Conservation (phyloP, 257 asterid genomes). For the Petunia axillaris region DNA sequence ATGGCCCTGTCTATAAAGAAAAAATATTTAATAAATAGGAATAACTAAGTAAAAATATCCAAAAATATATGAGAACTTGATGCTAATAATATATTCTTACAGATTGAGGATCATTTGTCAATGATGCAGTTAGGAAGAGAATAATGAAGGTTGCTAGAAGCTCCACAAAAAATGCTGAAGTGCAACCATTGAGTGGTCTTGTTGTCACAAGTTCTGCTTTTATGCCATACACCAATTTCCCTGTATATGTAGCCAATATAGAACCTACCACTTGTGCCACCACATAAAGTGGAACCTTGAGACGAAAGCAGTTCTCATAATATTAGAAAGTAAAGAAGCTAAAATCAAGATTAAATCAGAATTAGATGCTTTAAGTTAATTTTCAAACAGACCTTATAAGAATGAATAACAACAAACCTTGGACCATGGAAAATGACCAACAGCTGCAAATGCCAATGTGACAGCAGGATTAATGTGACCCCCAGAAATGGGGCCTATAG, state of each 20-base stretch:
- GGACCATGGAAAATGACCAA: constrained; percentile 86
- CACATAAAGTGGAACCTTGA: constrained; percentile 71
- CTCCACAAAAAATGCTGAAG: constrained; percentile 72
- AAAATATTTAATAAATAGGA: not conserved
- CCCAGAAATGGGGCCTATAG: constrained; percentile 80
- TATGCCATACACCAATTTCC: constrained; percentile 57
- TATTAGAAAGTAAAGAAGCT: not conserved
- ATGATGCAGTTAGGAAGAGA: constrained; percentile 67
- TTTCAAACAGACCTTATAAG: not conserved
- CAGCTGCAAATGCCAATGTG: constrained; percentile 70
- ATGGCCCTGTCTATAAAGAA: constrained; percentile 44
- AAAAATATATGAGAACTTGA: not conserved
- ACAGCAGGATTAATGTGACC: constrained; percentile 94
- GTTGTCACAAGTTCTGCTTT: constrained; percentile 65
- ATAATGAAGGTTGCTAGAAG: constrained; percentile 72
- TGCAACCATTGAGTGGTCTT: constrained; percentile 61
- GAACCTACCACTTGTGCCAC: constrained; percentile 82
- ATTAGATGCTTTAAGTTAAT: not conserved
- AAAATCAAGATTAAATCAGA: not conserved
- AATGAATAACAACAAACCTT: constrained; percentile 41
- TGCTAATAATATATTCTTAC: constrained; percentile 42
- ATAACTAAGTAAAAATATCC: not conserved
- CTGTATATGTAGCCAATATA: constrained; percentile 59
- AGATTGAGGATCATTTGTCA: constrained; percentile 48
- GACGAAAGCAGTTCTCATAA: not conserved